phyloP scores from a whole-genome alignment of 768 basidiomycete species.

The Phaeotremella fagi region DNA sequence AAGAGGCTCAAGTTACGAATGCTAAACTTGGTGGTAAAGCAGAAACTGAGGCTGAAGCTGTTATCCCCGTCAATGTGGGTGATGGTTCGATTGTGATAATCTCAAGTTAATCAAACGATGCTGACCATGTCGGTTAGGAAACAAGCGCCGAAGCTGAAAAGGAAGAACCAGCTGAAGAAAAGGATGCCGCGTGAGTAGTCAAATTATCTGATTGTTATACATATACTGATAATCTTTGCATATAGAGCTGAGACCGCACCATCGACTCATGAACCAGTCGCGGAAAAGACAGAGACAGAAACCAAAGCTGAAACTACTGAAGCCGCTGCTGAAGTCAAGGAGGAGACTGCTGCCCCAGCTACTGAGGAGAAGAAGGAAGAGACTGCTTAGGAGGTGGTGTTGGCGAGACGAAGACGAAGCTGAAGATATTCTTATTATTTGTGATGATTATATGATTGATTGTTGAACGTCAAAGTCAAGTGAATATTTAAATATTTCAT shows the following conservation, averaged over 20 bases:
- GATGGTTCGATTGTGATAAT: background rate
- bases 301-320: conserved; percentile 6
- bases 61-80: conserved; percentile 25
- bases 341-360: conserved; percentile 34
- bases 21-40: conserved; percentile 6
- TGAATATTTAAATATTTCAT: too few species aligned
- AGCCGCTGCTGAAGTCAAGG: conserved; percentile 20
- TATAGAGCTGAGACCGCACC: conserved; percentile 22
- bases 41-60: conserved; percentile 3
- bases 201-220: background rate
- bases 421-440: too few species aligned
- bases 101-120: background rate
- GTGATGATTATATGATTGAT: too few species aligned
- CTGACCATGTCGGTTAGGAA: conserved; percentile 11
- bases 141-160: conserved; percentile 27
- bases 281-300: background rate
- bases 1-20: conserved; percentile 63
- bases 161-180: conserved; percentile 34
- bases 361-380: conserved; percentile 29
- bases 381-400: too few species aligned
- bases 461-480: too few species aligned
- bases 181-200: conserved; percentile 27
- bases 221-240: background rate
- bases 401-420: background rate
- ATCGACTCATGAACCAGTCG: conserved; percentile 30